Percentiles rank a stretch among this genome's conserved stretches.
These are phyloP conservation scores for Vigna trinervia DNA, from an alignment of 306 rosid genomes.

Conservation along the genomic window DNA sequence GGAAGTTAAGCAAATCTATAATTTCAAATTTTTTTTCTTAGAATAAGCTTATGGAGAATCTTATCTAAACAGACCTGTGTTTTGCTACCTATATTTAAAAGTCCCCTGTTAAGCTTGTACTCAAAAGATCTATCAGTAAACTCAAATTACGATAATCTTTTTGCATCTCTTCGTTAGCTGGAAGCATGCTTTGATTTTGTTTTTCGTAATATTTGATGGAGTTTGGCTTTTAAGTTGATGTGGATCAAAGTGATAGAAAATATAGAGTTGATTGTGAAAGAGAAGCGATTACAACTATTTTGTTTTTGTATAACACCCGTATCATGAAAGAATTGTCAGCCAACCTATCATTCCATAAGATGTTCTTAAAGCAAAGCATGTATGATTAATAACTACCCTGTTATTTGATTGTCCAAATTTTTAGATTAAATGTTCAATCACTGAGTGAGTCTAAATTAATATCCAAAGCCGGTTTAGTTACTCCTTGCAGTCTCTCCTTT, in stretches of 20 bases:
- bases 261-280: neutral
- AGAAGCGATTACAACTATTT: neutral
- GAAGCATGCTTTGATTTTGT: neutral
- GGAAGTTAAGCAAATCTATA: too few species aligned
- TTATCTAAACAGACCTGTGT: too few species aligned
- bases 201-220: neutral
- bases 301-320: neutral
- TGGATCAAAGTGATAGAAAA: neutral
- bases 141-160: neutral
- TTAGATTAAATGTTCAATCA: neutral
- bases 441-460: neutral
- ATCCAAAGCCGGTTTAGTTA: neutral
- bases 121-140: neutral
- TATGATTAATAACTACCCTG: neutral
- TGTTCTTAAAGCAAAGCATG: slow-evolving; percentile 14
- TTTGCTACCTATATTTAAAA: slow-evolving; percentile 5
- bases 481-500: neutral
- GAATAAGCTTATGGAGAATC: too few species aligned
- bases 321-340: neutral
- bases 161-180: neutral
- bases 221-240: slow-evolving; percentile 11
- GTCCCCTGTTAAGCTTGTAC: slow-evolving; percentile 17
- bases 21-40: too few species aligned
- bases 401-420: slow-evolving; percentile 19
- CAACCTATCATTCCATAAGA: slow-evolving; percentile 15